Percentiles rank a stretch among this genome's conserved stretches.
phyloP scores from a whole-genome alignment of 2,329 filamentous ascomycete species.

The Parastagonospora avenae region DNA sequence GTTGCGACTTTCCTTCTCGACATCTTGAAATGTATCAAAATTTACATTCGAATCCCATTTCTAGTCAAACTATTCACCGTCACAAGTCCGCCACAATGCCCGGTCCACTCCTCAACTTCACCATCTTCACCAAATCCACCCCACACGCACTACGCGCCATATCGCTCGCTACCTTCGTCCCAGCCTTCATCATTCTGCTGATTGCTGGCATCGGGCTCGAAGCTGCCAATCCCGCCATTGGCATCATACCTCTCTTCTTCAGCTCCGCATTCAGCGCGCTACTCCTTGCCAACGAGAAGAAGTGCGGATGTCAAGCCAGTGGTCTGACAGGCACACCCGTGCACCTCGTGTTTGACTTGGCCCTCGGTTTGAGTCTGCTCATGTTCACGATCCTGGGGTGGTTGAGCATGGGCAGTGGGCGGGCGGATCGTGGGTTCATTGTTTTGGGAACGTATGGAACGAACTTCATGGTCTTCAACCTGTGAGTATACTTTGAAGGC shows the following conservation, averaged over 20 bases:
- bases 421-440: constrained; percentile 4
- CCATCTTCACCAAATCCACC: constrained; percentile 28
- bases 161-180: constrained; percentile 26
- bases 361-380: constrained; percentile 23
- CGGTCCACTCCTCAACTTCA: constrained; percentile 26
- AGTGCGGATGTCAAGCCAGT: constrained; percentile 27
- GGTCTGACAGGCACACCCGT: constrained; percentile 34
- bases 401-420: constrained; percentile 15
- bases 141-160: constrained; percentile 31
- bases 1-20: too few species aligned
- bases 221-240: constrained; percentile 34
- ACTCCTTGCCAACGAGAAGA: constrained; percentile 31
- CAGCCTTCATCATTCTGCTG: constrained; percentile 33
- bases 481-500: constrained; percentile 17
- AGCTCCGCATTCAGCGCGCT: constrained; percentile 26
- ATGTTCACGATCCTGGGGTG: constrained; percentile 31
- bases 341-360: constrained; percentile 30
- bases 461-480: constrained; percentile 34
- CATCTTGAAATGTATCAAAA: too few species aligned
- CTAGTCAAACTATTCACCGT: too few species aligned
- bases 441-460: constrained; percentile 37
- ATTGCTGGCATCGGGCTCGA: constrained; percentile 27
- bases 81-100: constrained; percentile 1
- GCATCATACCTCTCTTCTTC: constrained; percentile 35
- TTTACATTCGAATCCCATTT: too few species aligned